Percentiles rank a stretch among this genome's conserved stretches.
phyloP scores from a whole-genome alignment of 2,329 filamentous ascomycete genomes.

The Cercospora janseana region DNA sequence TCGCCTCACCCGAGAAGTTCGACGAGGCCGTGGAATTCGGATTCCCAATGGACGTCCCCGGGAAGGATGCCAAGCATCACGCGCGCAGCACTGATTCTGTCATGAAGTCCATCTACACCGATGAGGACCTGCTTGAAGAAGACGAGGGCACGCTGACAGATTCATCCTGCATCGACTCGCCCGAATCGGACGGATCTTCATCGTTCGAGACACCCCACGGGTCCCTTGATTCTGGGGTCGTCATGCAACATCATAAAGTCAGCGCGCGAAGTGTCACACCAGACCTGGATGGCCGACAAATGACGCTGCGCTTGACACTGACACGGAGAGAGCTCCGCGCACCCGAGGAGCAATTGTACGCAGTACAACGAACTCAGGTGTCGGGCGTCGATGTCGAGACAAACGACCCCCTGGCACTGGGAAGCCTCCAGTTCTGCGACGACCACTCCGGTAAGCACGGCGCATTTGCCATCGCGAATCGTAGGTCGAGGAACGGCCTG shows the following conservation, averaged over 20 bases:
- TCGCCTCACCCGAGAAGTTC: conserved; percentile 89
- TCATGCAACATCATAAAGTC: conserved; percentile 17
- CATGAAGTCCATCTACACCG: not conserved
- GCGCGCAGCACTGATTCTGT: not conserved
- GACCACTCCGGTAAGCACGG: conserved; percentile 42
- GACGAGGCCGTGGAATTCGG: conserved; percentile 94
- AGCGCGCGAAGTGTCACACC: conserved; percentile 21
- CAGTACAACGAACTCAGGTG: conserved; percentile 38
- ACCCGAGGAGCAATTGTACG: conserved; percentile 69
- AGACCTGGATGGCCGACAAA: conserved; percentile 59
- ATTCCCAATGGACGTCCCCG: conserved; percentile 57
- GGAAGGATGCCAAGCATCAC: not conserved
- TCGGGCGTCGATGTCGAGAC: conserved; percentile 27
- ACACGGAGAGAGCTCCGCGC: conserved; percentile 83
- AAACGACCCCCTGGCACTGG: conserved; percentile 56
- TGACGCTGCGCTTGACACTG: conserved; percentile 94
- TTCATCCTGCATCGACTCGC: not conserved
- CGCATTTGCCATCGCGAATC: conserved; percentile 43
- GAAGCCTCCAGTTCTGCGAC: conserved; percentile 48
- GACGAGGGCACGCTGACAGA: not conserved
- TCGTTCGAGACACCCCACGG: conserved; percentile 30
- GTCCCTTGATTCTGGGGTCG: conserved; percentile 40
- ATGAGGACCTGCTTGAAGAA: not conserved
- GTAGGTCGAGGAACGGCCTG: conserved; percentile 23
- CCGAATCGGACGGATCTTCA: not conserved